A percentile compares a stretch with the other conserved stretches of the same genome.
Evolutionary conservation across 257 asterid species (phyloP).

Genomic region (Nicotiana benthamiana): DNA sequence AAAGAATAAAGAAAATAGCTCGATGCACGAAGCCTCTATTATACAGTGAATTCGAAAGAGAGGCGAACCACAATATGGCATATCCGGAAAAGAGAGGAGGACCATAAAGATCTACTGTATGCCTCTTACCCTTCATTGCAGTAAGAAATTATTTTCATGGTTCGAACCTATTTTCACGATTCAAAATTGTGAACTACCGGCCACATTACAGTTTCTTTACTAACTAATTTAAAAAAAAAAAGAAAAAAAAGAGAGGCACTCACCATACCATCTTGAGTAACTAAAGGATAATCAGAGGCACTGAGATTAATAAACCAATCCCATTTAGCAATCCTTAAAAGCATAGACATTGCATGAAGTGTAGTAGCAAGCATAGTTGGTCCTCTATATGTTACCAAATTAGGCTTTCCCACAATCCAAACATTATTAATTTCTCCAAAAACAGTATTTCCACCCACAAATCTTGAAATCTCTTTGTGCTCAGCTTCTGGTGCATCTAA

Average conservation of each 20-base stretch:
- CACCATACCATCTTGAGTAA: constrained; percentile 99
- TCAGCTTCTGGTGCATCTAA: constrained; percentile 55
- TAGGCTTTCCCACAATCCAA: constrained; percentile 62
- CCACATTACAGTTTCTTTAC: no score
- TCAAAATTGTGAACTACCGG: no score
- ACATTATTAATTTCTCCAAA: constrained; percentile 65
- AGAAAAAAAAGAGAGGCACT: constrained; percentile 22
- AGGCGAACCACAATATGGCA: no score
- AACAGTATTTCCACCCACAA: constrained; percentile 40
- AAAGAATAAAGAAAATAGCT: no score
- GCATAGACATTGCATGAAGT: constrained; percentile 67
- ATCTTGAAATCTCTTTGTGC: constrained; percentile 56
- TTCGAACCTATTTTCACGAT: no score
- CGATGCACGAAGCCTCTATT: no score
- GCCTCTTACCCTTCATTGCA: no score
- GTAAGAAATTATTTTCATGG: no score
- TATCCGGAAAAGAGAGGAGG: no score
- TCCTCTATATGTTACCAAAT: constrained; percentile 75
- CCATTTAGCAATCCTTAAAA: constrained; percentile 60
- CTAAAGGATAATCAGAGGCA: constrained; percentile 83
- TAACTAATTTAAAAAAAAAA: not conserved
- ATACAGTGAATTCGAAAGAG: no score
- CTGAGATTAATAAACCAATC: constrained; percentile 95
- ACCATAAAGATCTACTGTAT: no score
- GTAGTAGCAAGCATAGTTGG: constrained; percentile 93